phyloP scores from a whole-genome alignment of 2,329 filamentous ascomycete genomes.

The Botrytis tulipae region DNA sequence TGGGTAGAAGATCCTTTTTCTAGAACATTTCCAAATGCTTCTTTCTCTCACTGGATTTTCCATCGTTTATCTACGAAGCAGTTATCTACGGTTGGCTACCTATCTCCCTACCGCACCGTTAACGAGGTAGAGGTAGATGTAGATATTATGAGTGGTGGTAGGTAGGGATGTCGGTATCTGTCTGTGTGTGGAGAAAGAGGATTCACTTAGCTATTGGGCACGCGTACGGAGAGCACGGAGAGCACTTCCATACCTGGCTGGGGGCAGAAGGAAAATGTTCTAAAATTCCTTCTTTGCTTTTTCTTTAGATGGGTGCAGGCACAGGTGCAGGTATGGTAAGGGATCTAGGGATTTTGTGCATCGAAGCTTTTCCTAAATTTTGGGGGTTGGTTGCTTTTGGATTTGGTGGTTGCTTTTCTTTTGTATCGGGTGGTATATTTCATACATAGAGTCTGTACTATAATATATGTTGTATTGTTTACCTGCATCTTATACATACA shows the following conservation, averaged over 20 bases:
- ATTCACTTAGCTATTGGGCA: neutral
- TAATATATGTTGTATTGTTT: too few relatives aligned
- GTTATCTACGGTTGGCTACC: neutral
- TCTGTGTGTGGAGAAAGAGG: neutral
- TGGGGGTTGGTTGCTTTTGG: too few relatives aligned
- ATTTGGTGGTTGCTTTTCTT: too few relatives aligned
- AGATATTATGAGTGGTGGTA: neutral
- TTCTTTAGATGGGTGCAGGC: neutral
- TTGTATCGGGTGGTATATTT: too few relatives aligned
- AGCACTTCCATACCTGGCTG: too few relatives aligned
- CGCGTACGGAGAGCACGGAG: neutral
- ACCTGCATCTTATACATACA: too few relatives aligned
- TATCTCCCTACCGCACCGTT: neutral
- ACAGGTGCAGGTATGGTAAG: neutral
- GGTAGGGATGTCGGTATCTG: neutral
- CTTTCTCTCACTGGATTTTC: too few relatives aligned
- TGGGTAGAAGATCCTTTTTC: neutral
- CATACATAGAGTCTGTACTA: too few relatives aligned
- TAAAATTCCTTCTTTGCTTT: neutral
- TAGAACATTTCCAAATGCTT: neutral
- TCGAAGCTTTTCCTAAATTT: neutral
- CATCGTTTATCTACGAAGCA: too few relatives aligned
- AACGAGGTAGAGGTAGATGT: neutral
- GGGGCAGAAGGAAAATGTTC: neutral
- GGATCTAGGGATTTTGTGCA: neutral